Evolutionary conservation across 192 early-diverging fungal genomes (phyloP), one percentile per base, ranked within the genome.

Genomic region (Coemansia sp.): DNA sequence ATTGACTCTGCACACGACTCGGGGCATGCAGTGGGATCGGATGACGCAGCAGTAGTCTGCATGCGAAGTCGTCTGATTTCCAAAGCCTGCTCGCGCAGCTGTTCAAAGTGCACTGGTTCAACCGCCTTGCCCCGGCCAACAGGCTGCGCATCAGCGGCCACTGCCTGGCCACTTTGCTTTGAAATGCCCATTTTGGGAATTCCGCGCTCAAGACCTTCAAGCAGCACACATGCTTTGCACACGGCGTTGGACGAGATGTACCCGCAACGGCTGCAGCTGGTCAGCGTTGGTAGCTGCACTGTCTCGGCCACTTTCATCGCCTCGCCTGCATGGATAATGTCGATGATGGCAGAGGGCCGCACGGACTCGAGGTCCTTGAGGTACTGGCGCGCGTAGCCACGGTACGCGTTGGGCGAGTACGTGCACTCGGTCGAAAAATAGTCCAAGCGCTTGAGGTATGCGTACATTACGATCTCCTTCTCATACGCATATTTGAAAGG

Each of bases 381-480:
- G 74, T 95, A 97, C 20, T 89, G 87, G 44, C 97, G 84, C 9
- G 94, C 97, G 74, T 97, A 86, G 5, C 97, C 97, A 40, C 97
- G 90, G 60, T 97, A 98, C 5, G 97, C 94, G 66, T 98, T 95
- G 22, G 95, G 95, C 31, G 94, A 93, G 75, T 98, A 98, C 20
- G 92, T 94, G 71, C 97, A 98, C 71, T 98, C 97, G 10, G 97
- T 98, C 11, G 94, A 96, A 58, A 98, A 98, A 82, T 98, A 98
- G 69, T 98, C 97, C 21, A 98, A 81, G 36, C 93, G 89, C 77
- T 93, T 92, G 68, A 94, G 94, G 68, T 98, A 97, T 20, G 97
- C 97, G 65, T 98, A 94, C 95, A 98, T 96, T 66, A 98, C 97
- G 66, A 98, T 98, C 65, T 98, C 97, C 79, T 98, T 98, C 75